Percentiles rank a stretch among this genome's conserved stretches.
These are phyloP conservation scores for Arabis hirsuta DNA, from an alignment of 345 rosid genomes.

Conservation along the genomic window DNA sequence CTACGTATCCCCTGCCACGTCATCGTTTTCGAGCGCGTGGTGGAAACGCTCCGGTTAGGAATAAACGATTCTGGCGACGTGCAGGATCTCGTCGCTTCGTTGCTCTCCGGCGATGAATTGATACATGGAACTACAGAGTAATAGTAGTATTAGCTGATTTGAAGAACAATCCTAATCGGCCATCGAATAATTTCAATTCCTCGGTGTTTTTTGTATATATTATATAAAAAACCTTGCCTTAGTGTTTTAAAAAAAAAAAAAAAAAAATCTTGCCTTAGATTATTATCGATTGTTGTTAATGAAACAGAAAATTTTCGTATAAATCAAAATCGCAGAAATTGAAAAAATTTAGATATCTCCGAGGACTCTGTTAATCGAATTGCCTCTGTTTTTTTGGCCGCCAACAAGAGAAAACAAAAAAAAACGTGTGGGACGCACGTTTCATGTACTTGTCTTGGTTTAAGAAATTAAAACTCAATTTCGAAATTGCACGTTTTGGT, in stretches of 20 bases:
- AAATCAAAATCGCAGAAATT: not conserved
- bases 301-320: not conserved
- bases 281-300: not conserved
- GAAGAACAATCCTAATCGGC: not conserved
- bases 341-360: not conserved
- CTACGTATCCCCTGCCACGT: slow-evolving; percentile 95
- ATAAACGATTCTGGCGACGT: slow-evolving; percentile 19
- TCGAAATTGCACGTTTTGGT: slow-evolving; percentile 31
- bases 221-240: too few relatives aligned
- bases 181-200: not conserved
- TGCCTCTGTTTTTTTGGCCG: slow-evolving; percentile 5
- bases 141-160: not conserved
- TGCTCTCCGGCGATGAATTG: slow-evolving; percentile 47
- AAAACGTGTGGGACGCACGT: slow-evolving; percentile 35
- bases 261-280: not conserved
- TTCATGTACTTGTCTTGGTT: slow-evolving; percentile 25
- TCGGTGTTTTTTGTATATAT: slow-evolving; percentile 24
- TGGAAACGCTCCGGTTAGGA: slow-evolving; percentile 76
- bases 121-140: slow-evolving; percentile 41
- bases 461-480: slow-evolving; percentile 14
- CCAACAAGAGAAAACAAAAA: slow-evolving; percentile 17
- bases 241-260: too few relatives aligned
- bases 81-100: slow-evolving; percentile 24
- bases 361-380: slow-evolving; percentile 14
- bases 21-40: slow-evolving; percentile 72